phyloP scores from a whole-genome alignment of 805 yeast species.

The Teunomyces pallodes region DNA sequence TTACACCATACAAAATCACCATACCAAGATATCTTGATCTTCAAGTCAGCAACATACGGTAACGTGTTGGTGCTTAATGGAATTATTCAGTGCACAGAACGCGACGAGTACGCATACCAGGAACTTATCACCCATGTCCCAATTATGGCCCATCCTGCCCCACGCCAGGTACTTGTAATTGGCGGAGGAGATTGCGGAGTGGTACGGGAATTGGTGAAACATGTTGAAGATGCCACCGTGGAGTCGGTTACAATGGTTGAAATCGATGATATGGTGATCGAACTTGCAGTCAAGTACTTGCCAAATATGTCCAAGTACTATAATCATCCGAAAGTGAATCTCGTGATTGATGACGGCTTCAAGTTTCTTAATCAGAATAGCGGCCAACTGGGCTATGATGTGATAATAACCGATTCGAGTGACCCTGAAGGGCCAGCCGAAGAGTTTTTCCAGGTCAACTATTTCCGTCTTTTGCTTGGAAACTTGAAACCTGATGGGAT shows the following conservation, averaged over 20 bases:
- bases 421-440: constrained; percentile 98
- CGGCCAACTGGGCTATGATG: constrained; percentile 57
- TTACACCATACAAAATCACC: constrained; percentile 65
- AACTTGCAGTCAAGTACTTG: constrained; percentile 65
- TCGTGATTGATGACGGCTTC: constrained; percentile 81
- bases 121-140: constrained; percentile 88
- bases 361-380: constrained; percentile 53
- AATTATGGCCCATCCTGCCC: constrained; percentile 69
- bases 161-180: constrained; percentile 75
- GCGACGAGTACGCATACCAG: constrained; percentile 92
- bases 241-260: constrained; percentile 78
- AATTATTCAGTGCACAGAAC: constrained; percentile 84
- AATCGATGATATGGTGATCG: constrained; percentile 80
- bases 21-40: constrained; percentile 81
- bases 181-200: constrained; percentile 99
- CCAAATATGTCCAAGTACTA: constrained; percentile 73
- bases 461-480: constrained; percentile 63
- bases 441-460: constrained; percentile 74
- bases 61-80: constrained; percentile 89
- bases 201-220: constrained; percentile 81
- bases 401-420: constrained; percentile 86
- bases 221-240: constrained; percentile 47
- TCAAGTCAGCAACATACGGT: constrained; percentile 73
- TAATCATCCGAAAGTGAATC: constrained; percentile 61
- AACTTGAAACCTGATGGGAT: constrained; percentile 65